phyloP scores from a whole-genome alignment of 2,329 filamentous ascomycete species.

The Phaeoacremonium minimum region DNA sequence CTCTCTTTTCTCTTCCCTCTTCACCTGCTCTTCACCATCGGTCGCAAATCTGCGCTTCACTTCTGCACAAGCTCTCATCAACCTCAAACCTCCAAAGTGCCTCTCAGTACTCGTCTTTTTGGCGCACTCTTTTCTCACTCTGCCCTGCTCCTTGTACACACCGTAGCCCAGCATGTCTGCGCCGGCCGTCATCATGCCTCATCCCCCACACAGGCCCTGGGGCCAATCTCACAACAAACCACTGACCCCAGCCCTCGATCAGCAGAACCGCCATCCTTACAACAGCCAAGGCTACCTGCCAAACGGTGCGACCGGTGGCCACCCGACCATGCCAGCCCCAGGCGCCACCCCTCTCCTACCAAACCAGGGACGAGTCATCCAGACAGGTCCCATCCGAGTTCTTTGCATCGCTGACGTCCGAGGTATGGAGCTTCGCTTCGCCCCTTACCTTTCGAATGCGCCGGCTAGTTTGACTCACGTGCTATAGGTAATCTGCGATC shows the following conservation, averaged over 20 bases:
- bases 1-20: slow-evolving; percentile 2
- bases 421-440: slow-evolving; percentile 43
- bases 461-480: no score
- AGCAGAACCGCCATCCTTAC: slow-evolving; percentile 29
- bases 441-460: no score
- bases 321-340: slow-evolving; percentile 43
- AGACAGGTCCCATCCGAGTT: slow-evolving; percentile 61
- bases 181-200: background rate
- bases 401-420: slow-evolving; percentile 70
- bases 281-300: slow-evolving; percentile 51
- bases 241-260: background rate
- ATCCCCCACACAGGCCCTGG: background rate
- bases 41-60: background rate
- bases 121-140: no score
- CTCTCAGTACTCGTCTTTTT: no score
- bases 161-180: no score
- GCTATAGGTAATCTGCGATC: slow-evolving; percentile 83
- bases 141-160: no score
- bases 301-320: slow-evolving; percentile 50
- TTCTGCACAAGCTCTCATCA: no score
- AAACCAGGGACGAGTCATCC: slow-evolving; percentile 63
- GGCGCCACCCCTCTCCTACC: slow-evolving; percentile 62
- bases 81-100: no score
- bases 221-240: background rate
- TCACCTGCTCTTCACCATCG: background rate